Conservation (phyloP, 495 filamentous ascomycete species). For the Aspergillus incahuasiensis region DNA sequence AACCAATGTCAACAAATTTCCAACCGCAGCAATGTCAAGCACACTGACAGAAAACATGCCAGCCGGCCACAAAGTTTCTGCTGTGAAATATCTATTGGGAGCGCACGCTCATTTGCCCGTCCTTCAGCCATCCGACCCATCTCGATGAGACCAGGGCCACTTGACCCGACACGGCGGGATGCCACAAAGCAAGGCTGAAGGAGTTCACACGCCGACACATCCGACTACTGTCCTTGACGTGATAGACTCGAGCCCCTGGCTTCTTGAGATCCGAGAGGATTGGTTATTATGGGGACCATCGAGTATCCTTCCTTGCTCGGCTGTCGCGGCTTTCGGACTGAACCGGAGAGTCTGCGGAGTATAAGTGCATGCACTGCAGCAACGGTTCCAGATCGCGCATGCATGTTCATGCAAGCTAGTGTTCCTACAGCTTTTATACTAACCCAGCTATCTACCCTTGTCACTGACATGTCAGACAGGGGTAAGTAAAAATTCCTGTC, state of each 20-base stretch:
- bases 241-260: background rate
- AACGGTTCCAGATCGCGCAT: conserved; percentile 8
- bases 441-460: background rate
- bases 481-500: too few species aligned
- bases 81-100: background rate
- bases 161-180: background rate
- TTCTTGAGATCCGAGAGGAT: too few species aligned
- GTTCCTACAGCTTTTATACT: conserved; percentile 5
- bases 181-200: background rate
- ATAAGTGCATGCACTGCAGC: conserved; percentile 6
- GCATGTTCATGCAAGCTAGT: conserved; percentile 6
- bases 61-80: background rate
- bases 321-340: conserved; percentile 6
- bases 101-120: background rate
- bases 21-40: background rate
- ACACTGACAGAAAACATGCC: background rate
- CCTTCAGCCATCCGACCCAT: background rate
- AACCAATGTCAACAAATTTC: background rate
- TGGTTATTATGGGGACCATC: too few species aligned
- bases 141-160: background rate
- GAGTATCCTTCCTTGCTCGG: background rate
- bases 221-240: background rate
- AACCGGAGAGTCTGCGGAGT: background rate
- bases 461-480: too few species aligned
- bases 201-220: background rate